Evolutionary conservation across 768 basidiomycete species (phyloP), one percentile per base, ranked within the genome.

Genomic region (Rhizopogon sp.): DNA sequence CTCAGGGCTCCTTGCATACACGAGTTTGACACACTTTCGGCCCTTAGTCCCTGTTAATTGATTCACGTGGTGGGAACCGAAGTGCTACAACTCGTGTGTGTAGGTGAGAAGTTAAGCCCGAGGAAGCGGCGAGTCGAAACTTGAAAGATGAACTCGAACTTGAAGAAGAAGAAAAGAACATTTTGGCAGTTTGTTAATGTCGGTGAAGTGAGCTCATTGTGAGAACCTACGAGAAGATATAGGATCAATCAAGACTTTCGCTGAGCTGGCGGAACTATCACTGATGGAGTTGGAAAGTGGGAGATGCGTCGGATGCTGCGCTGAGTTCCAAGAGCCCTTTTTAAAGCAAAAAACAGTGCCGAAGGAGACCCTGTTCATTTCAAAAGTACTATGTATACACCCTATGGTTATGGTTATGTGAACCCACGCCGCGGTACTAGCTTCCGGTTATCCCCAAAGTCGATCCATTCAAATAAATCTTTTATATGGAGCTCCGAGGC

Each of bases 21-120:
- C 68, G 68, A 68, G 70, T 64, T 70, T 29, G 58, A 70, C 67
- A 69, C 70, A 68, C 69, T 70, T 61, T 65, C 62, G 60, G 63
- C 52, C 64, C 62, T 58, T 63, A 58, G 69, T 68, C 63, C 61
- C 54, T 56, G 62, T 66, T 22, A 25, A 37, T 57, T 49, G 13
- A 60, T 69, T 70, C 68, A 70, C 68, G 68, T 70, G 68, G 59
- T 70, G 68, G 60, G 64, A 70, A 62, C 70, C 69, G 70, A 69
- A 64, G 58, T 59, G 53, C 44, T 59, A 55, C 43, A 31, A 53
- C 52, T 65, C 57, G 61, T 51, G 47, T 50, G 25, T 25, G 20
- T 20, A 56, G 17, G 44, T 40, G 47, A 53, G 59, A 49, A 56
- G 60, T 58, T 47, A 22, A 17, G 50, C 56, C 66, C 44, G 56